Evolutionary conservation across 768 basidiomycete genomes (phyloP).

Genomic region (Leccinum disarticulatum): DNA sequence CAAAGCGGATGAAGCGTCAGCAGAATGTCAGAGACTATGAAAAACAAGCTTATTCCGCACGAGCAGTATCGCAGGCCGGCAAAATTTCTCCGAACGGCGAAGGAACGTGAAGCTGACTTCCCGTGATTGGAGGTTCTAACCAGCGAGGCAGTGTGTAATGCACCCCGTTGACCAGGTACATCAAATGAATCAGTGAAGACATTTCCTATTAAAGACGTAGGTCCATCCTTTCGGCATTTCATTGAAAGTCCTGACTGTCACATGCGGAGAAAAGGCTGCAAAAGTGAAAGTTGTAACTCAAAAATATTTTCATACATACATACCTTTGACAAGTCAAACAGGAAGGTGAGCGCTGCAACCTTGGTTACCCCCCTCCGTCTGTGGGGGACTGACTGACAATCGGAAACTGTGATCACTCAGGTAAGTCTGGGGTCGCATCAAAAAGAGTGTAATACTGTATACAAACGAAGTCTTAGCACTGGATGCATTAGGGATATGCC

Average conservation of each 20-base stretch:
- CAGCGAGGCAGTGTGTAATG: constrained; percentile 12
- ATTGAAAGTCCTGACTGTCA: constrained; percentile 15
- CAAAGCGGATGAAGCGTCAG: constrained; percentile 26
- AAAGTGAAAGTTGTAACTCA: constrained; percentile 10
- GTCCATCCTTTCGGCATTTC: constrained; percentile 8
- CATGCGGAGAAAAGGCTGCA: constrained; percentile 14
- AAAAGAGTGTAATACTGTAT: neutral
- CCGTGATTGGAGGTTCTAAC: constrained; percentile 7
- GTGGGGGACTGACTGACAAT: neutral
- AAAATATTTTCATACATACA: constrained; percentile 11
- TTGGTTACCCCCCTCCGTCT: neutral
- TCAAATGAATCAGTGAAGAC: constrained; percentile 12
- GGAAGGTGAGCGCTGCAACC: neutral
- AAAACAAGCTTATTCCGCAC: constrained; percentile 6
- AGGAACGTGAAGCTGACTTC: constrained; percentile 1
- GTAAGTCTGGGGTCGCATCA: neutral
- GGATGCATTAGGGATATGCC: constrained; percentile 2
- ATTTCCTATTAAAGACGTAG: constrained; percentile 14
- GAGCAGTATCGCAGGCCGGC: neutral
- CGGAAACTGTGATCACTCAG: neutral
- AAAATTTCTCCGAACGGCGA: neutral
- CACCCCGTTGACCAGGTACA: constrained; percentile 23
- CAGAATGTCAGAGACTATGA: constrained; percentile 18
- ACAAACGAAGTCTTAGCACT: constrained; percentile 3
- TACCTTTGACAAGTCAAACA: neutral